Evolutionary conservation across 768 basidiomycete genomes (phyloP).

Genomic region (Kwoniella shandongensis): DNA sequence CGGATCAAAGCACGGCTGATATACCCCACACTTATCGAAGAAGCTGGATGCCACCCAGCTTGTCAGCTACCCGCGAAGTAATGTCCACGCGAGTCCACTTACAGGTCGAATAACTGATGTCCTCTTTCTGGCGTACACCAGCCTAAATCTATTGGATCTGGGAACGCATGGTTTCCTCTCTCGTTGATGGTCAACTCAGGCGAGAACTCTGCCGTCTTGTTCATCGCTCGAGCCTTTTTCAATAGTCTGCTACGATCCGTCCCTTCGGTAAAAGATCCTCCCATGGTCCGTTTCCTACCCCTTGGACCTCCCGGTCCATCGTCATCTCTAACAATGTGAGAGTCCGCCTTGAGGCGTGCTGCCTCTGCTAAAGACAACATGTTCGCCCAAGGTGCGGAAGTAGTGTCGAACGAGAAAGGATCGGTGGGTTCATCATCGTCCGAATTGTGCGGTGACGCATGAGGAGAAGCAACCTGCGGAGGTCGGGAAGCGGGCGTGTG

Average conservation of each 20-base stretch:
- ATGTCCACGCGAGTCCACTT: neutral
- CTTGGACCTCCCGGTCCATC: slow-evolving; percentile 3
- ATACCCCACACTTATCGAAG: slow-evolving; percentile 34
- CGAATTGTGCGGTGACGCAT: slow-evolving; percentile 16
- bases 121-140: slow-evolving; percentile 32
- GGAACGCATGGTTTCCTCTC: slow-evolving; percentile 24
- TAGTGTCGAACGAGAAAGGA: slow-evolving; percentile 13
- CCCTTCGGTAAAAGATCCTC: neutral
- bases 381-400: slow-evolving; percentile 35
- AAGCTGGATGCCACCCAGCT: slow-evolving; percentile 21
- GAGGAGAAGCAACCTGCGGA: too few species aligned
- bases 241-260: neutral
- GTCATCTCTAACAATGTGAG: slow-evolving; percentile 25
- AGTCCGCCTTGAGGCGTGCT: slow-evolving; percentile 40
- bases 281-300: too few species aligned
- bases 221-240: slow-evolving; percentile 10
- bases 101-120: slow-evolving; percentile 39
- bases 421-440: slow-evolving; percentile 38
- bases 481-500: too few species aligned
- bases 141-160: slow-evolving; percentile 37
- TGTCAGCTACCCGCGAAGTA: slow-evolving; percentile 6
- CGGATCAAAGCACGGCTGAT: slow-evolving; percentile 45
- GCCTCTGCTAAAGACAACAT: slow-evolving; percentile 47
- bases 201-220: too few species aligned
- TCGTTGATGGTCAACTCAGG: slow-evolving; percentile 18